Conservation (phyloP, 192 early-diverging fungal genomes). For the Coemansia erecta region DNA sequence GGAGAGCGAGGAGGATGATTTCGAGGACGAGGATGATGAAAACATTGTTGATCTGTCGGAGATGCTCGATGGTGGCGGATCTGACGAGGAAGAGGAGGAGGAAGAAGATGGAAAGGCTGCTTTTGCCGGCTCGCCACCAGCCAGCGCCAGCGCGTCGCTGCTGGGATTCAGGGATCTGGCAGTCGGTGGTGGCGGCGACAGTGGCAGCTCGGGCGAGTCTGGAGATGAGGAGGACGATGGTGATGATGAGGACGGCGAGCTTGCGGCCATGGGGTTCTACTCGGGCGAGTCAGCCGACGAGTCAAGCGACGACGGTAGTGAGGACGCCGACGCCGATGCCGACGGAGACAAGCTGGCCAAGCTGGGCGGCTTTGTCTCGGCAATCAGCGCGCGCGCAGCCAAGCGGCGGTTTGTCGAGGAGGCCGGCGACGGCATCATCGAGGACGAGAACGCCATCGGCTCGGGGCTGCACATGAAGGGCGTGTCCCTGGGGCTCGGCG, state of each 20-base stretch:
- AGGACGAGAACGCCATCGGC: constrained; percentile 44
- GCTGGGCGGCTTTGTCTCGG: constrained; percentile 57
- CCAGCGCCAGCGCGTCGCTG: constrained; percentile 8
- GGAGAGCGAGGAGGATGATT: constrained; percentile 37
- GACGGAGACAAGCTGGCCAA: constrained; percentile 53
- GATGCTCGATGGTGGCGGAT: constrained; percentile 53
- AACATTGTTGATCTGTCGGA: constrained; percentile 61
- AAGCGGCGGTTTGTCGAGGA: constrained; percentile 55
- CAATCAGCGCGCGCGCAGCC: constrained; percentile 67
- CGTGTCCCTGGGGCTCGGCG: constrained; percentile 70
- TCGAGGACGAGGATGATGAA: constrained; percentile 54
- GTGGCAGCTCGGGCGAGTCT: not conserved
- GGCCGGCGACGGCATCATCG: constrained; percentile 22
- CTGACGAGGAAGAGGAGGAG: constrained; percentile 18
- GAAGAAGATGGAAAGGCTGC: not conserved
- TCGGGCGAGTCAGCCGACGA: constrained; percentile 32
- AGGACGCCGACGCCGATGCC: constrained; percentile 30
- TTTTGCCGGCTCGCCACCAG: not conserved
- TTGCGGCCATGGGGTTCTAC: constrained; percentile 40
- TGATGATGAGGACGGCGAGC: constrained; percentile 21
- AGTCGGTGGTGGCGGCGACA: constrained; percentile 12
- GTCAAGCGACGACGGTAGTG: constrained; percentile 11
- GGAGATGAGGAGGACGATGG: not conserved
- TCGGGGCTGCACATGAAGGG: constrained; percentile 41
- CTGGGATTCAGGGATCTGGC: constrained; percentile 29